Percentiles rank a stretch among this genome's conserved stretches.
Conservation (phyloP, 441 rosid genomes). For the Erodium moschatum region DNA sequence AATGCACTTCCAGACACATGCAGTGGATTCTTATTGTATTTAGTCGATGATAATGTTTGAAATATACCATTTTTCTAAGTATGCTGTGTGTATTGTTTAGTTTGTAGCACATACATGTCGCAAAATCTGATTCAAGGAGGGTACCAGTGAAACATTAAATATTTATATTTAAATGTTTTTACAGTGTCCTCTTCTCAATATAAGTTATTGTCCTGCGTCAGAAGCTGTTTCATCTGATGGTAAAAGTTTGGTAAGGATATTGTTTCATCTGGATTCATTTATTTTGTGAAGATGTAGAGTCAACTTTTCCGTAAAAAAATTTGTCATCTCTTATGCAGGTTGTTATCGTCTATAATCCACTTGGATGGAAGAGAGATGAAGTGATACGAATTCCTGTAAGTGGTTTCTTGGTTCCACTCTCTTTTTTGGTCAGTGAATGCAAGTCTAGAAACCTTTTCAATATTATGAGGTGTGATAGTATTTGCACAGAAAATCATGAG, state of each 20-base stretch:
- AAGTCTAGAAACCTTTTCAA: background rate
- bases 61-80: too few species aligned
- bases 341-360: conserved; percentile 76
- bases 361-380: conserved; percentile 92
- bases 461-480: background rate
- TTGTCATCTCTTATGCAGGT: conserved; percentile 34
- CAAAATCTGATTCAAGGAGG: too few species aligned
- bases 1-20: too few species aligned
- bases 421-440: background rate
- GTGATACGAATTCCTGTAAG: conserved; percentile 81
- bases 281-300: background rate
- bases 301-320: background rate
- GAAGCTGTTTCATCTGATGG: conserved; percentile 54
- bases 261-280: background rate
- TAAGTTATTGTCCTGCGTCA: conserved; percentile 86
- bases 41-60: too few species aligned
- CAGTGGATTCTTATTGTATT: too few species aligned
- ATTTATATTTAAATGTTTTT: background rate
- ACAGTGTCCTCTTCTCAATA: conserved; percentile 94
- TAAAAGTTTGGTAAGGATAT: conserved; percentile 51
- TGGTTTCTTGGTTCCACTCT: background rate
- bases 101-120: too few species aligned
- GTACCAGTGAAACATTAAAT: too few species aligned
- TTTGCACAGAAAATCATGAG: too few species aligned
- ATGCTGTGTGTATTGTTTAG: too few species aligned